A percentile compares a stretch with the other conserved stretches of the same genome.
phyloP scores from a whole-genome alignment of 1,284 basidiomycete species.

The Fistulina hepatica region DNA sequence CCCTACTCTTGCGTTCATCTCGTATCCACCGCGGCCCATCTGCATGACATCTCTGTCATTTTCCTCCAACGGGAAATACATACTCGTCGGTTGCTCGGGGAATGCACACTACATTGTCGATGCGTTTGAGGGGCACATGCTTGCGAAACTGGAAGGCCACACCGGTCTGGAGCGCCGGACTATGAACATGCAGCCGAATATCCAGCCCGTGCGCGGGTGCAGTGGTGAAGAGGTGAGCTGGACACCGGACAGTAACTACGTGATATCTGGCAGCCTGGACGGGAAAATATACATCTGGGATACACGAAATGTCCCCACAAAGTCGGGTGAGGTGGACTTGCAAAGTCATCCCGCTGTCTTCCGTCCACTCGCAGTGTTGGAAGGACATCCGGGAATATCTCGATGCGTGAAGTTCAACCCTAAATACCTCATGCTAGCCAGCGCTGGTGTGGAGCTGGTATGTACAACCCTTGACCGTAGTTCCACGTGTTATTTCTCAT shows the following conservation, averaged over 20 bases:
- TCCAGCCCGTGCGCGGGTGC: slow-evolving; percentile 63
- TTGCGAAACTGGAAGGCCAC: slow-evolving; percentile 79
- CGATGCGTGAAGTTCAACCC: slow-evolving; percentile 86
- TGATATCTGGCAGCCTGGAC: slow-evolving; percentile 74
- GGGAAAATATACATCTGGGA: slow-evolving; percentile 81
- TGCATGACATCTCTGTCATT: slow-evolving; percentile 89
- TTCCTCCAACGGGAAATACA: slow-evolving; percentile 80
- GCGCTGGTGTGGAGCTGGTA: slow-evolving; percentile 79
- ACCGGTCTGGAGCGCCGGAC: slow-evolving; percentile 64
- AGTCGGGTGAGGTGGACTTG: slow-evolving; percentile 42
- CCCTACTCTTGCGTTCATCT: slow-evolving; percentile 57
- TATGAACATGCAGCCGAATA: slow-evolving; percentile 39
- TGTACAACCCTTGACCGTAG: slow-evolving; percentile 21
- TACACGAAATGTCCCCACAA: slow-evolving; percentile 43
- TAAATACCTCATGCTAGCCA: slow-evolving; percentile 77
- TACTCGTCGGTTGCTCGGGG: slow-evolving; percentile 89
- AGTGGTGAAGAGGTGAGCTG: slow-evolving; percentile 88
- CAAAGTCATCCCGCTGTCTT: too few species aligned
- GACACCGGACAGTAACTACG: slow-evolving; percentile 86
- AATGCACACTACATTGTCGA: slow-evolving; percentile 90
- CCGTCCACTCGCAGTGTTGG: slow-evolving; percentile 48
- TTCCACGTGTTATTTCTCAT: not conserved
- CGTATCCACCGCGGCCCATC: slow-evolving; percentile 78
- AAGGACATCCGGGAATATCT: slow-evolving; percentile 72
- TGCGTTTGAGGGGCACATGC: slow-evolving; percentile 71